Conservation (phyloP, 2,329 filamentous ascomycete genomes). For the Botrytis galanthina region DNA sequence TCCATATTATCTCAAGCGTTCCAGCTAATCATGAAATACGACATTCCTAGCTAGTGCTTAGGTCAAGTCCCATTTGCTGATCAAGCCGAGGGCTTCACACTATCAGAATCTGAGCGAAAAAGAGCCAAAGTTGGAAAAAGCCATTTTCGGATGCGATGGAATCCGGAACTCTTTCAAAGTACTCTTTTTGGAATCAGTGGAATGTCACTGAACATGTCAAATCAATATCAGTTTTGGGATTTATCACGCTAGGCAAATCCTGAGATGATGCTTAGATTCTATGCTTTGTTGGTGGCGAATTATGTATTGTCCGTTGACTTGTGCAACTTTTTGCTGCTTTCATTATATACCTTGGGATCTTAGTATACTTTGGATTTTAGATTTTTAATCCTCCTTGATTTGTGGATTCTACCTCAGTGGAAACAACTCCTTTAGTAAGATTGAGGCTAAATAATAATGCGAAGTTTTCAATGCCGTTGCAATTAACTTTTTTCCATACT, state of each 20-base stretch:
- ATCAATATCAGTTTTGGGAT: neutral
- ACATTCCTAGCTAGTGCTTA: neutral
- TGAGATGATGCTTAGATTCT: neutral
- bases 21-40: neutral
- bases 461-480: neutral
- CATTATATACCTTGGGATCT: neutral
- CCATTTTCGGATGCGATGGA: neutral
- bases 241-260: neutral
- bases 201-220: neutral
- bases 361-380: neutral
- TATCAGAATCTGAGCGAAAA: neutral
- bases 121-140: neutral
- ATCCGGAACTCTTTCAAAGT: neutral
- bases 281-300: neutral
- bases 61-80: neutral
- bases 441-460: neutral
- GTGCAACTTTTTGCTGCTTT: neutral
- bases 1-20: neutral
- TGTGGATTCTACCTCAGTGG: neutral
- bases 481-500: neutral
- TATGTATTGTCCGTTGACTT: neutral
- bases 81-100: neutral
- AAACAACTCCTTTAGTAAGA: neutral
- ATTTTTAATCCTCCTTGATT: neutral
- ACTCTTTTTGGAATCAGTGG: neutral